A percentile compares a stretch with the other conserved stretches of the same genome.
Evolutionary conservation across 140 eudicot genomes (phyloP).

Genomic region (Anethum foeniculum): DNA sequence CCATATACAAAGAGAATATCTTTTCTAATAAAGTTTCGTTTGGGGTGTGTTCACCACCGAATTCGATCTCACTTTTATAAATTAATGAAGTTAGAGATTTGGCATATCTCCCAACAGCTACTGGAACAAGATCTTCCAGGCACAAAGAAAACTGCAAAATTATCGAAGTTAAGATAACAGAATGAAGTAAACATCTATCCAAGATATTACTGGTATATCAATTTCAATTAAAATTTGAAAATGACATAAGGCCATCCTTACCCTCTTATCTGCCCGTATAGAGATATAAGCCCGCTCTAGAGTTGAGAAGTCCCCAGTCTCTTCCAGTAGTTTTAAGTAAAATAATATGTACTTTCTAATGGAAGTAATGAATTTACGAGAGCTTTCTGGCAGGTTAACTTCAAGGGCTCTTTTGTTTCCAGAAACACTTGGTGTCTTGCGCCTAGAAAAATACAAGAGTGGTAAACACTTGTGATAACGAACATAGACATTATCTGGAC

Average conservation of each 20-base stretch:
- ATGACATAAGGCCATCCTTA: constrained; percentile 25
- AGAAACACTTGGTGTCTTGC: constrained; percentile 60
- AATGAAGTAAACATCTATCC: not conserved
- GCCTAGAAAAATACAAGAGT: constrained; percentile 42
- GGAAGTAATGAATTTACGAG: constrained; percentile 93
- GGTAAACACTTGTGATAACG: not conserved
- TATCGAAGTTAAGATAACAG: not conserved
- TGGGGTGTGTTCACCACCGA: constrained; percentile 30
- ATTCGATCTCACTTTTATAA: constrained; percentile 27
- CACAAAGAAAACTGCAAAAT: constrained; percentile 84
- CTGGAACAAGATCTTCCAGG: constrained; percentile 96
- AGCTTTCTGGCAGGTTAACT: constrained; percentile 92
- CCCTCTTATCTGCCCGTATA: constrained; percentile 93
- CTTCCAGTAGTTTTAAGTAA: constrained; percentile 81
- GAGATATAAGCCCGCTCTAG: constrained; percentile 92
- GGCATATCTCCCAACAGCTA: constrained; percentile 87
- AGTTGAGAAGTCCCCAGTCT: constrained; percentile 60
- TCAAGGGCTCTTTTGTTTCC: constrained; percentile 75
- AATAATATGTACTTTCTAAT: constrained; percentile 83
- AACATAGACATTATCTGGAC: not conserved
- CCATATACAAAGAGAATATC: constrained; percentile 75
- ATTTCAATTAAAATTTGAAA: not conserved
- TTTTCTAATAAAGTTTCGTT: constrained; percentile 73
- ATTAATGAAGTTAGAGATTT: constrained; percentile 60
- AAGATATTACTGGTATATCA: not conserved